Percentiles rank a stretch among this genome's conserved stretches.
Evolutionary conservation across 345 rosid genomes (phyloP).

Genomic region (Sisymbrium altissimum): DNA sequence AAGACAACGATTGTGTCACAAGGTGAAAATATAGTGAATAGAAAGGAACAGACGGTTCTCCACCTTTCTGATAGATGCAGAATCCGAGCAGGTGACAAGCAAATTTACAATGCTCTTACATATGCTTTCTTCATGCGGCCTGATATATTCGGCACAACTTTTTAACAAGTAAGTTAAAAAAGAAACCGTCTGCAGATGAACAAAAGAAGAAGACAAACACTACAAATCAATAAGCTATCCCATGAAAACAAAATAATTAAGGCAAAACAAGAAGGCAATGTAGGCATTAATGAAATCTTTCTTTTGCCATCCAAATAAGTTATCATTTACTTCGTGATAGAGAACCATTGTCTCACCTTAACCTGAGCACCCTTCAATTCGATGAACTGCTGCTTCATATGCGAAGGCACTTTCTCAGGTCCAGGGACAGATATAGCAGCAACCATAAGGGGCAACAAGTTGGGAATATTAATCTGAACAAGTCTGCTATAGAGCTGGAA

Average conservation of each 20-base stretch:
- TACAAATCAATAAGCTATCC: constrained; percentile 10
- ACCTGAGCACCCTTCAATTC: constrained; percentile 98
- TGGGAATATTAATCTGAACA: constrained; percentile 91
- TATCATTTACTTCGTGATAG: not conserved
- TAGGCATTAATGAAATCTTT: no score
- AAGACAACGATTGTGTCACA: constrained; percentile 4
- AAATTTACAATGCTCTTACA: constrained; percentile 96
- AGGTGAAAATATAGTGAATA: constrained; percentile 5
- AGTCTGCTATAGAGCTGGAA: constrained; percentile 88
- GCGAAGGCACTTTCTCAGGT: constrained; percentile 84
- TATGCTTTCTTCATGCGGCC: constrained; percentile 94
- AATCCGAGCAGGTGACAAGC: constrained; percentile 95
- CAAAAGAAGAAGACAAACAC: constrained; percentile 20
- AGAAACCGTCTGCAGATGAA: constrained; percentile 83
- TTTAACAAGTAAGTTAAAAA: constrained; percentile 93
- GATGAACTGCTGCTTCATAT: constrained; percentile 71
- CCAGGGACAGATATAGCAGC: constrained; percentile 93
- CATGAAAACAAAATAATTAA: not conserved
- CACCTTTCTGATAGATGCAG: constrained; percentile 95
- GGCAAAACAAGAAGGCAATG: constrained; percentile 9
- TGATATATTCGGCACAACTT: constrained; percentile 90
- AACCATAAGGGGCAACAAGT: constrained; percentile 90
- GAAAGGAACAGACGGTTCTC: constrained; percentile 12
- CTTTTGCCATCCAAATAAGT: no score
- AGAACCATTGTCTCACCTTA: constrained; percentile 61